These are phyloP conservation scores for Jamesozyma jinghongensis DNA, from an alignment of 805 yeast genomes.

Conservation along the genomic window DNA sequence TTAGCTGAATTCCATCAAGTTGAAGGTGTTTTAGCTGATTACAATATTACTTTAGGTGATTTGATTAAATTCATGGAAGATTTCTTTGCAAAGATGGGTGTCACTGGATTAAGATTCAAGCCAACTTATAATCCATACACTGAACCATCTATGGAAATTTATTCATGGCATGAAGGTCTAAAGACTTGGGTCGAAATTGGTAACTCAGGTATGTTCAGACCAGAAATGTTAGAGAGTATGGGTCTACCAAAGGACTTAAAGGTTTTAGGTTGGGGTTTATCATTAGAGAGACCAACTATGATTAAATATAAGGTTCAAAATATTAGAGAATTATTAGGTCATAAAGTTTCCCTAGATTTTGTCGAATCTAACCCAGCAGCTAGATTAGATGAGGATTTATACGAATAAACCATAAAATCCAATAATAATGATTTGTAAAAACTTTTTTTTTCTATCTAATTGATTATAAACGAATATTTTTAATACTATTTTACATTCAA, in stretches of 20 bases:
- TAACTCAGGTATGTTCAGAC: constrained; percentile 99
- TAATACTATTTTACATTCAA: not conserved
- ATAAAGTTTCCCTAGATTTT: constrained; percentile 89
- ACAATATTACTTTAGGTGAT: constrained; percentile 88
- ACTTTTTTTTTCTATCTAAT: not conserved
- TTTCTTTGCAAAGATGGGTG: constrained; percentile 97
- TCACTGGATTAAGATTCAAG: constrained; percentile 86
- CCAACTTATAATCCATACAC: constrained; percentile 99
- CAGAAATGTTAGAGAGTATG: constrained; percentile 98
- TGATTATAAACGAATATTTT: not conserved
- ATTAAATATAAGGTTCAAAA: constrained; percentile 93
- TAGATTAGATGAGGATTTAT: constrained; percentile 74
- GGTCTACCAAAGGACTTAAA: constrained; percentile 91
- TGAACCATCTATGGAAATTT: constrained; percentile 96
- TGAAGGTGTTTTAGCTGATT: constrained; percentile 98
- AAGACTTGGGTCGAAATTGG: constrained; percentile 99
- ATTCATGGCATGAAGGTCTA: constrained; percentile 91
- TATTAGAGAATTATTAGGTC: constrained; percentile 94
- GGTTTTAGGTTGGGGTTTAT: constrained; percentile 95
- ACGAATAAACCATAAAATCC: constrained; percentile 18
- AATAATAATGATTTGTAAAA: not conserved
- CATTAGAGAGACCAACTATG: constrained; percentile 98
- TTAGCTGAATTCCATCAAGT: constrained; percentile 99
- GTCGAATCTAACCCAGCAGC: constrained; percentile 97
- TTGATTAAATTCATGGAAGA: constrained; percentile 97